A percentile compares a stretch with the other conserved stretches of the same genome.
Evolutionary conservation across 2,329 filamentous ascomycete genomes (phyloP).

Genomic region (Geosmithia putterillii): DNA sequence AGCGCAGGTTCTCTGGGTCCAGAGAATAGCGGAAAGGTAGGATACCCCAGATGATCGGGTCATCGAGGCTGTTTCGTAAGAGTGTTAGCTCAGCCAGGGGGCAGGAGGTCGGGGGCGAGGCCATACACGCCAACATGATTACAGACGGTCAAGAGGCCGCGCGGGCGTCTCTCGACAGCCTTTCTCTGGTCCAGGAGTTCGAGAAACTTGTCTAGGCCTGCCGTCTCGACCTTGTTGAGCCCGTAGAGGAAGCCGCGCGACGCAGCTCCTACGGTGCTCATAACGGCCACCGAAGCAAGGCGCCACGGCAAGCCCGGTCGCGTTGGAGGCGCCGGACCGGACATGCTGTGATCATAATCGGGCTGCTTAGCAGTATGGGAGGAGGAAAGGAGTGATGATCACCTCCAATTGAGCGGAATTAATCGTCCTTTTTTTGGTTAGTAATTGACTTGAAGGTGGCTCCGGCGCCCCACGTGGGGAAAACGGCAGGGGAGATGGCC

Average conservation of each 20-base stretch:
- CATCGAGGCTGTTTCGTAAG: slow-evolving; percentile 59
- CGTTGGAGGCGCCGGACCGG: slow-evolving; percentile 10
- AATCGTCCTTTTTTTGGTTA: not conserved
- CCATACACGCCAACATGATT: slow-evolving; percentile 29
- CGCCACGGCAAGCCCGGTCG: slow-evolving; percentile 58
- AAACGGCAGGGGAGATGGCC: not conserved
- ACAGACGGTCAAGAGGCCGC: slow-evolving; percentile 66
- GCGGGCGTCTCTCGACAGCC: slow-evolving; percentile 45
- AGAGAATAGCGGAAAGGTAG: slow-evolving; percentile 64
- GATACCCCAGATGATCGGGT: slow-evolving; percentile 87
- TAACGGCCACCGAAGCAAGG: slow-evolving; percentile 57
- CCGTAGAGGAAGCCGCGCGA: slow-evolving; percentile 65
- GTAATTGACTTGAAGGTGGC: not conserved
- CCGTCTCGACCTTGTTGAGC: slow-evolving; percentile 62
- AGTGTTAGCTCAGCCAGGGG: slow-evolving; percentile 3
- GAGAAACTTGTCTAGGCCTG: slow-evolving; percentile 66
- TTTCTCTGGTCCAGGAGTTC: slow-evolving; percentile 61
- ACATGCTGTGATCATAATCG: slow-evolving; percentile 7
- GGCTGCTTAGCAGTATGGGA: not conserved
- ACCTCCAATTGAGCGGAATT: not conserved
- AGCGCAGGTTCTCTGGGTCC: slow-evolving; percentile 65
- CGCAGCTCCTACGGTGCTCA: slow-evolving; percentile 60
- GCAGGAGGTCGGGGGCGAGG: not conserved
- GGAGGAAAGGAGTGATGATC: not conserved
- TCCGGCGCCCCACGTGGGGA: not conserved